A percentile compares a stretch with the other conserved stretches of the same genome.
These are phyloP conservation scores for Hirsutella rhossiliensis DNA, from an alignment of 2,329 filamentous ascomycete species.

Conservation along the genomic window DNA sequence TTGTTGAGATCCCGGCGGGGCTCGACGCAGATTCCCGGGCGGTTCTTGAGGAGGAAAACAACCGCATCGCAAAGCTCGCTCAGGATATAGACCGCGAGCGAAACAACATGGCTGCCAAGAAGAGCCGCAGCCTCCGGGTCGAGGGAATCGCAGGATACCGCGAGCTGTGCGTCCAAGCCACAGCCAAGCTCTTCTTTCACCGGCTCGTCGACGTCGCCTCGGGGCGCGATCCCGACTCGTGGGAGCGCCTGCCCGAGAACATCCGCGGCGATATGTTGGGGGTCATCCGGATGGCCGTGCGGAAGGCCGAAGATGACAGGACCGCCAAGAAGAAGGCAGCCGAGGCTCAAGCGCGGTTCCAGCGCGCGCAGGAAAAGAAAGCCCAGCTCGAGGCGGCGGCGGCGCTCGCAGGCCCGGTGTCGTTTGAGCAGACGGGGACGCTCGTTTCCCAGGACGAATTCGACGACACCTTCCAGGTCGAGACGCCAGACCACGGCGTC, in stretches of 20 bases:
- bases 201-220: constrained; percentile 12
- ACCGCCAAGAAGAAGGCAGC: constrained; percentile 9
- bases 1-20: constrained; percentile 8
- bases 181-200: constrained; percentile 15
- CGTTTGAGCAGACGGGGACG: no score
- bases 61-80: constrained; percentile 12
- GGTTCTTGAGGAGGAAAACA: constrained; percentile 11
- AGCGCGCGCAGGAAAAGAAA: no score
- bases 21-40: constrained; percentile 5
- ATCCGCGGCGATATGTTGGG: constrained; percentile 10
- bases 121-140: constrained; percentile 18
- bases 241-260: constrained; percentile 6
- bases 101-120: constrained; percentile 26
- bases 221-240: constrained; percentile 11
- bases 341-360: constrained; percentile 7
- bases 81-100: constrained; percentile 16
- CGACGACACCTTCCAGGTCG: no score
- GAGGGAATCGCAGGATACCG: constrained; percentile 13
- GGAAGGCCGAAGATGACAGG: constrained; percentile 5
- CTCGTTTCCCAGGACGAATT: no score
- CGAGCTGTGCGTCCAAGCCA: constrained; percentile 10
- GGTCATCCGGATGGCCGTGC: constrained; percentile 5
- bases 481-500: no score
- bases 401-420: no score
- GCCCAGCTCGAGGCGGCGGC: no score